phyloP scores from a whole-genome alignment of 140 eudicot species.

The Anethum foeniculum region DNA sequence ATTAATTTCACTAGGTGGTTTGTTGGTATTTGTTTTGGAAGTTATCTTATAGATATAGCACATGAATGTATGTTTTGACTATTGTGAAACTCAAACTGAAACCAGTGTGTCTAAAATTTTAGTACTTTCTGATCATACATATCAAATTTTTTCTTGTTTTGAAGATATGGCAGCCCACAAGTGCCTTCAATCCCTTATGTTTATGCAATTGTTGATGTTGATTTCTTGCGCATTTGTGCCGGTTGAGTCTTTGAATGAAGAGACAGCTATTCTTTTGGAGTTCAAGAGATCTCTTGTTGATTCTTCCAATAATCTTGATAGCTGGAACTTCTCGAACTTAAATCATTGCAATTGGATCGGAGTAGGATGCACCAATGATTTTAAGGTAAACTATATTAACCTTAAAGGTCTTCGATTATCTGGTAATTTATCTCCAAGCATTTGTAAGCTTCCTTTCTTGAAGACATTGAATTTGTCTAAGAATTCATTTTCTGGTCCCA shows the following conservation, averaged over 20 bases:
- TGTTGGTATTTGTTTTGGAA: slow-evolving; percentile 5
- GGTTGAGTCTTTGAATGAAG: slow-evolving; percentile 58
- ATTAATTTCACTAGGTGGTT: slow-evolving; percentile 2
- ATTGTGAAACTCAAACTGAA: slow-evolving; percentile 13
- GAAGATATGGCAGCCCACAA: slow-evolving; percentile 29
- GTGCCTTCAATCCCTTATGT: slow-evolving; percentile 15
- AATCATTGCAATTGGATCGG: slow-evolving; percentile 83
- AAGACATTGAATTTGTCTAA: slow-evolving; percentile 44
- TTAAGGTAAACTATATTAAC: slow-evolving; percentile 47
- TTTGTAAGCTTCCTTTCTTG: slow-evolving; percentile 62
- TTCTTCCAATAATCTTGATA: slow-evolving; percentile 40
- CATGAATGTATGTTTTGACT: not conserved
- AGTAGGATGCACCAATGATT: slow-evolving; percentile 34
- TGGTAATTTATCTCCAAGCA: slow-evolving; percentile 57
- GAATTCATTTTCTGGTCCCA: slow-evolving; percentile 68
- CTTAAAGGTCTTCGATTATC: slow-evolving; percentile 55
- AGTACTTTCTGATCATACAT: slow-evolving; percentile 5
- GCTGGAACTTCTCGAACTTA: slow-evolving; percentile 50
- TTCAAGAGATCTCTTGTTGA: slow-evolving; percentile 53
- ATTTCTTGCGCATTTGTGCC: slow-evolving; percentile 21
- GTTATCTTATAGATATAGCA: not conserved
- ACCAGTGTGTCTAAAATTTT: slow-evolving; percentile 6
- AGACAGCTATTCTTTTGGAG: slow-evolving; percentile 64
- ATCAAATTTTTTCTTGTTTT: not conserved
- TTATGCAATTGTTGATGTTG: slow-evolving; percentile 20